Conservation (phyloP, 176 grass and related monocot species). For the Oryza glaberrima region DNA sequence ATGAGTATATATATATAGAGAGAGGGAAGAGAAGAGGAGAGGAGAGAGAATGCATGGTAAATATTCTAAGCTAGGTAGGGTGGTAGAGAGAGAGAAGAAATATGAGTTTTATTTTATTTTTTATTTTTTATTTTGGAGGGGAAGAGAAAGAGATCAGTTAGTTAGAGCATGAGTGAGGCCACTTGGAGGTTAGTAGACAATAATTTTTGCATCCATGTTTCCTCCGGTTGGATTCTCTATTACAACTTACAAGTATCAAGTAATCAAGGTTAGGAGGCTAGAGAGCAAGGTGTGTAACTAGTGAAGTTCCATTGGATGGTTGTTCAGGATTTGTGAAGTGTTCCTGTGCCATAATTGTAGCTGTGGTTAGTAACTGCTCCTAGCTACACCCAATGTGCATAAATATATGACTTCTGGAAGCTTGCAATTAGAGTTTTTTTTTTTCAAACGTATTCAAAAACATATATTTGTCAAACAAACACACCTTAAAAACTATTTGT, state of each 20-base stretch:
- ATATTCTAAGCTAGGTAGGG: constrained; percentile 37
- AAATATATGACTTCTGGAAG: not conserved
- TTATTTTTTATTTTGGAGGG: not conserved
- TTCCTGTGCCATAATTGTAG: not conserved
- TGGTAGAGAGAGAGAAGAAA: constrained; percentile 42
- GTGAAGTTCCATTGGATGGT: constrained; percentile 15
- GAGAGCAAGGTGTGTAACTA: constrained; percentile 5
- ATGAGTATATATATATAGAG: constrained; percentile 47
- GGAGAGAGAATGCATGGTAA: constrained; percentile 16
- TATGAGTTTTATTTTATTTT: constrained; percentile 18
- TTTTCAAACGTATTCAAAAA: not conserved
- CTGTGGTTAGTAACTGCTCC: not conserved
- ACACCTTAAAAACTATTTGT: not conserved
- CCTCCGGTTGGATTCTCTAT: constrained; percentile 48
- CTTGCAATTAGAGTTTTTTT: not conserved
- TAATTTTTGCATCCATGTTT: constrained; percentile 57
- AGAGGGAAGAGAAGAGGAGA: not conserved
- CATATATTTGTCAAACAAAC: not conserved
- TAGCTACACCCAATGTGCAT: not conserved
- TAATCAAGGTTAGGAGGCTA: not conserved
- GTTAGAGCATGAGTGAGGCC: constrained; percentile 51
- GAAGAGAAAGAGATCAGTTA: constrained; percentile 35
- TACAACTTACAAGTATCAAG: constrained; percentile 16
- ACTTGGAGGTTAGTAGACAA: constrained; percentile 49
- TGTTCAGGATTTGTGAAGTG: not conserved